Evolutionary conservation across 148 eudicot genomes (phyloP), one percentile per base, ranked within the genome.

Genomic region (Diospyros kaki): DNA sequence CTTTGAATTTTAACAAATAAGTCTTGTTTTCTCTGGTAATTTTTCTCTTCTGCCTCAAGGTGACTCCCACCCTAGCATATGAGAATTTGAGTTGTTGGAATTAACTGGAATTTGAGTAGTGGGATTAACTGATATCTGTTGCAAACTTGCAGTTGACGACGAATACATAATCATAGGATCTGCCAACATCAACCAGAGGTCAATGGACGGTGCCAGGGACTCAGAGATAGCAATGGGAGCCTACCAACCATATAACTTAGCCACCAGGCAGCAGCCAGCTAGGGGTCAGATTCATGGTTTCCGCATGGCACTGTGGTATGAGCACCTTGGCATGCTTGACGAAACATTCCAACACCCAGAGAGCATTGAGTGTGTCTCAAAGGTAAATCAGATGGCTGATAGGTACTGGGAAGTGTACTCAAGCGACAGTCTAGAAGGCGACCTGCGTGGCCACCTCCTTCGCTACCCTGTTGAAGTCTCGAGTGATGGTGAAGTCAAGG

Each of bases 161-260:
- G 96, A 91, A 56, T 91, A 91, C 84, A 84, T 91, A 28, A 91
- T 91, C 46, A 75, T 91, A 28, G 96, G 96, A 74, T 91, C 96
- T 9, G 96, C 96, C 83, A 91, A 91, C 83, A 91, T 91, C 81
- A 91, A 91, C 83, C 93, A 91, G 73, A 84, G 96, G 82, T 91
- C 96, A 69, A 91, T 91, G 96, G 93, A 91, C 41, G 96, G 96
- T 44, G 83, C 91, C 39, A 76, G 93, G 74, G 96, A 91, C 73
- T 83, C 93, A 0, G 96, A 91, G 83, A 89, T 91, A 78, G 93
- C 93, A 68, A 89, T 91, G 89, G 96, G 93, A 55, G 89, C 93
- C 8, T 91, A 91, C 88, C 91, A 91, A 68, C 96, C 96, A 60
- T 58, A 87, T 77, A 90, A 87, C 69, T 51, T 91, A 46, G 69